Conservation (phyloP, 208 protist species). For the Leptomonas seymouri region DNA sequence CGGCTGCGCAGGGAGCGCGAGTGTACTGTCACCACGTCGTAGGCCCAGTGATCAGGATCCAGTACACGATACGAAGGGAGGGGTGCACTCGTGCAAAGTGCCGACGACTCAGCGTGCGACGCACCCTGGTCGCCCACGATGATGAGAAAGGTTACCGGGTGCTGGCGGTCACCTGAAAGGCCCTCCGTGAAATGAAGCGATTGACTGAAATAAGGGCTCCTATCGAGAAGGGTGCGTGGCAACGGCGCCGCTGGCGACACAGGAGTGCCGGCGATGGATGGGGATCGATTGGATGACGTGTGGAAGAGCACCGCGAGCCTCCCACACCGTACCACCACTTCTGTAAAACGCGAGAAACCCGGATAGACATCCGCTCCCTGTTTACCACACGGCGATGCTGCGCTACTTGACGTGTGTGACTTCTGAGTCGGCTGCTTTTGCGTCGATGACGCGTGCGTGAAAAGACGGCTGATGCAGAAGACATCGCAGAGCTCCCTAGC, state of each 20-base stretch:
- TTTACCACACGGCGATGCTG: not conserved
- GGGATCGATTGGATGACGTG: not conserved
- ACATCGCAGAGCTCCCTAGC: constrained; percentile 15
- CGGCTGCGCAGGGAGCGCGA: not conserved
- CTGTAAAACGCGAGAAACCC: not conserved
- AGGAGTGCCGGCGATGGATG: too few relatives aligned
- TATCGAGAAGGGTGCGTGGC: too few relatives aligned
- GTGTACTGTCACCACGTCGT: constrained; percentile 20
- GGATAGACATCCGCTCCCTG: not conserved
- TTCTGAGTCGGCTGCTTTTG: not conserved
- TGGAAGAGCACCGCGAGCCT: constrained; percentile 31
- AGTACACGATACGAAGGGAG: constrained; percentile 15
- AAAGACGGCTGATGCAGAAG: constrained; percentile 4
- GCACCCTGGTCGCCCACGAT: not conserved
- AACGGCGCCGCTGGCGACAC: not conserved
- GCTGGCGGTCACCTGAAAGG: not conserved
- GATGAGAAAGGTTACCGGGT: constrained; percentile 1
- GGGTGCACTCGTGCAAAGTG: not conserved
- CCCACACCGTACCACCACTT: constrained; percentile 30
- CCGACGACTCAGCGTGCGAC: not conserved
- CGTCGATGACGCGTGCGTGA: not conserved
- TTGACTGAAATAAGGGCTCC: not conserved
- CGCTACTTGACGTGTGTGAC: not conserved
- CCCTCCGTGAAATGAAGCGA: not conserved
- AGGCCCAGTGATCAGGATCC: constrained; percentile 32